A percentile compares a stretch with the other conserved stretches of the same genome.
Evolutionary conservation across 1,284 basidiomycete species (phyloP).

Genomic region (Leccinum holopus): DNA sequence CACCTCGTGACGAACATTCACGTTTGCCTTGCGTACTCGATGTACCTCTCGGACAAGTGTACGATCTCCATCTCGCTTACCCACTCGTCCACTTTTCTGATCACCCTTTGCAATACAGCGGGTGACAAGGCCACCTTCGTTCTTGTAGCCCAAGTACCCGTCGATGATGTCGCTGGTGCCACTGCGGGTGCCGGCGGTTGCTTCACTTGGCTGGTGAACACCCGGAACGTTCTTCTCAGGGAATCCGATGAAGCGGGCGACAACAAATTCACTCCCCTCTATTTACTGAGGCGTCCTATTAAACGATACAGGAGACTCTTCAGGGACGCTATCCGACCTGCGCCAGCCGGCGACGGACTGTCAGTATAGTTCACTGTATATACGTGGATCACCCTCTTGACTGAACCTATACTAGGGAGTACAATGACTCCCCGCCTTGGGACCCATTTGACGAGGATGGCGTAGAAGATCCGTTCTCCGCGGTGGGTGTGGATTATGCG

Average conservation of each 20-base stretch:
- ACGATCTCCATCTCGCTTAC: not conserved
- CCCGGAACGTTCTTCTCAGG: conserved; percentile 14
- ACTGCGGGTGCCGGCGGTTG: not conserved
- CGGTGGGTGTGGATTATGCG: conserved; percentile 3
- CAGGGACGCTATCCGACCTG: conserved; percentile 14
- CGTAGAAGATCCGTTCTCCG: conserved; percentile 2
- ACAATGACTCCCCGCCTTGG: conserved; percentile 22
- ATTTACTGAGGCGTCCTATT: conserved; percentile 20
- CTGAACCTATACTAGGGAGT: conserved; percentile 23
- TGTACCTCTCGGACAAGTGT: conserved; percentile 34
- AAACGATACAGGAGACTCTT: conserved; percentile 20
- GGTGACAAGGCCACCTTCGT: conserved; percentile 21
- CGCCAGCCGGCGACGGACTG: conserved; percentile 22
- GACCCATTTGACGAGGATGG: conserved; percentile 27
- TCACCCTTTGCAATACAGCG: conserved; percentile 3
- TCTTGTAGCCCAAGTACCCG: conserved; percentile 9
- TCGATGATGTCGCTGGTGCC: not conserved
- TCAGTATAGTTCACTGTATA: conserved; percentile 11
- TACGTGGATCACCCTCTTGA: not conserved
- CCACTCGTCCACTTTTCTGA: not conserved
- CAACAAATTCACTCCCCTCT: conserved; percentile 25
- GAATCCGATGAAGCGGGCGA: conserved; percentile 13
- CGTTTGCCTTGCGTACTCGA: conserved; percentile 22
- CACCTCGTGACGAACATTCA: conserved; percentile 22
- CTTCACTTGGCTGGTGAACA: conserved; percentile 19